phyloP scores from a whole-genome alignment of 225 moss, liverwort and hornwort genomes.

The Physcomitrium patens region DNA sequence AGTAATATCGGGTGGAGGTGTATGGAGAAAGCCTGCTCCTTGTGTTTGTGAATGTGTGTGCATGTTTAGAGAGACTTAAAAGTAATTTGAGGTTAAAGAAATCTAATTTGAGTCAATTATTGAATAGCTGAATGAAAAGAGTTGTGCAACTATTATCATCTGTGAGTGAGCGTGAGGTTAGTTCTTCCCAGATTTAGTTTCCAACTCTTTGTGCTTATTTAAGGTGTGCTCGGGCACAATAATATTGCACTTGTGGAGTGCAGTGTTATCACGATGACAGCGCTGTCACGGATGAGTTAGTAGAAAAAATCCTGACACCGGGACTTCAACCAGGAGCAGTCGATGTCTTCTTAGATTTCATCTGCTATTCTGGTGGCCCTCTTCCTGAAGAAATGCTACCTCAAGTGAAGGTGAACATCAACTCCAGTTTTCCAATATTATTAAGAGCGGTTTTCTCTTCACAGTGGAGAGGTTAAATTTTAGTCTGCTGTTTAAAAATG shows the following conservation, averaged over 20 bases:
- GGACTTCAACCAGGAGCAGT: constrained; percentile 86
- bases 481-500: no score
- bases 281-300: constrained; percentile 86
- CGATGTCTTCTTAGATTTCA: constrained; percentile 87
- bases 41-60: no score
- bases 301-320: constrained; percentile 77
- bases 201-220: no score
- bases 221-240: background rate
- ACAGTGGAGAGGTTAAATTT: background rate
- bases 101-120: no score
- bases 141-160: no score
- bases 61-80: no score
- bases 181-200: no score
- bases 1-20: no score
- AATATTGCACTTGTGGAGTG: constrained; percentile 22
- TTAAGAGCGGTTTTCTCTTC: background rate
- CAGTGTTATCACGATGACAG: constrained; percentile 82
- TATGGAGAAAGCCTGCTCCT: no score
- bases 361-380: constrained; percentile 89
- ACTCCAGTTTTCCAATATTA: background rate
- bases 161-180: no score
- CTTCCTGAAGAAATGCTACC: constrained; percentile 91
- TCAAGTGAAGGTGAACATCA: constrained; percentile 51
- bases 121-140: no score
- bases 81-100: no score